Conservation (phyloP, 2,329 filamentous ascomycete genomes). For the Xylaria sp. region DNA sequence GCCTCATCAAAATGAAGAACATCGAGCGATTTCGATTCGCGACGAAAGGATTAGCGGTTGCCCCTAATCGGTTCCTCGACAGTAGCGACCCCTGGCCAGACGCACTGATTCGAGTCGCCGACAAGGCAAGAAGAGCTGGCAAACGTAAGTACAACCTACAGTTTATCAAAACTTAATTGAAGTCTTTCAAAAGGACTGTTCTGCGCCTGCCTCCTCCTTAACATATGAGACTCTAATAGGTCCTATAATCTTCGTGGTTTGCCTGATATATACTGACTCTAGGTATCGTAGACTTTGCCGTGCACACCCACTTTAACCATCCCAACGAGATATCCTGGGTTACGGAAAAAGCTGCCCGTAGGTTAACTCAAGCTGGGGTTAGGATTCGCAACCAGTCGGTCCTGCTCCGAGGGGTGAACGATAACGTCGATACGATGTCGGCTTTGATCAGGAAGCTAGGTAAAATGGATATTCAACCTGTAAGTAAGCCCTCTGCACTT, state of each 20-base stretch:
- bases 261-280: neutral
- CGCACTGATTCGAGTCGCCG: constrained; percentile 62
- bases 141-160: constrained; percentile 59
- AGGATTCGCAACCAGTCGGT: constrained; percentile 71
- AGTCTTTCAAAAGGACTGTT: neutral
- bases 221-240: neutral
- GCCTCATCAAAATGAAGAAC: constrained; percentile 66
- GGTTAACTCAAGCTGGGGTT: constrained; percentile 62
- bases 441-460: constrained; percentile 64
- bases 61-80: constrained; percentile 66
- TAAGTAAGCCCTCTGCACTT: constrained; percentile 48
- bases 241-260: neutral
- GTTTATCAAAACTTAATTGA: neutral
- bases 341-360: constrained; percentile 62
- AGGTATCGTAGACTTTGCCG: constrained; percentile 51
- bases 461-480: constrained; percentile 67
- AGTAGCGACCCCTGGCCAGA: constrained; percentile 63
- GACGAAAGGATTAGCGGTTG: constrained; percentile 70
- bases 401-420: constrained; percentile 69
- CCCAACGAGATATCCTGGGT: constrained; percentile 71
- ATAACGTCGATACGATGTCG: constrained; percentile 63
- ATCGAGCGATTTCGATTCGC: constrained; percentile 70
- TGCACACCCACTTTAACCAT: constrained; percentile 75
- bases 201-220: neutral
- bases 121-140: constrained; percentile 61